These are phyloP conservation scores for Turritis glabra DNA, from an alignment of 345 rosid species.

Conservation along the genomic window DNA sequence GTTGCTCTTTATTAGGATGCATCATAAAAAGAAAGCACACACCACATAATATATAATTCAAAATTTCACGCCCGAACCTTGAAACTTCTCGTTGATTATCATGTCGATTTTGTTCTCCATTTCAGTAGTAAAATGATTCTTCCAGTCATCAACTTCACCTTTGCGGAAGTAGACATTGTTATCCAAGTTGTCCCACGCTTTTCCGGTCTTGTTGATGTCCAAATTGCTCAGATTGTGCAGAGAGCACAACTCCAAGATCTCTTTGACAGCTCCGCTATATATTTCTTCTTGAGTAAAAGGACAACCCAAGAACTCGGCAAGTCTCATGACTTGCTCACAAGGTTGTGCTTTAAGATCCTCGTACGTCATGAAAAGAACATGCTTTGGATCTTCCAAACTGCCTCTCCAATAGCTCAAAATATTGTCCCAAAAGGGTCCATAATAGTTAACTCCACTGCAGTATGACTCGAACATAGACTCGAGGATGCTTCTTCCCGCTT, in stretches of 20 bases:
- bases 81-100: not conserved
- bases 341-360: constrained; percentile 48
- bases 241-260: constrained; percentile 12
- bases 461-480: constrained; percentile 43
- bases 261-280: constrained; percentile 13
- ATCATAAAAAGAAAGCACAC: not conserved
- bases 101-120: not conserved
- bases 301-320: constrained; percentile 44
- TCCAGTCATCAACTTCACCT: not conserved
- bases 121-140: not conserved
- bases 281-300: constrained; percentile 47
- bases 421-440: constrained; percentile 59
- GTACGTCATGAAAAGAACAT: constrained; percentile 46
- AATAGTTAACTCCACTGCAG: constrained; percentile 40
- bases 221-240: not conserved
- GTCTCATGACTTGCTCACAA: constrained; percentile 22
- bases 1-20: not conserved
- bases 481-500: constrained; percentile 3
- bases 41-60: not conserved
- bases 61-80: not conserved
- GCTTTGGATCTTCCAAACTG: constrained; percentile 41
- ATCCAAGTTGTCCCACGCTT: not conserved
- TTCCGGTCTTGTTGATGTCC: not conserved
- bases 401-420: constrained; percentile 49
- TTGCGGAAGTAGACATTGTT: not conserved